Evolutionary conservation across 2,329 filamentous ascomycete genomes (phyloP).

Genomic region (Aspergillus transmontanensis): DNA sequence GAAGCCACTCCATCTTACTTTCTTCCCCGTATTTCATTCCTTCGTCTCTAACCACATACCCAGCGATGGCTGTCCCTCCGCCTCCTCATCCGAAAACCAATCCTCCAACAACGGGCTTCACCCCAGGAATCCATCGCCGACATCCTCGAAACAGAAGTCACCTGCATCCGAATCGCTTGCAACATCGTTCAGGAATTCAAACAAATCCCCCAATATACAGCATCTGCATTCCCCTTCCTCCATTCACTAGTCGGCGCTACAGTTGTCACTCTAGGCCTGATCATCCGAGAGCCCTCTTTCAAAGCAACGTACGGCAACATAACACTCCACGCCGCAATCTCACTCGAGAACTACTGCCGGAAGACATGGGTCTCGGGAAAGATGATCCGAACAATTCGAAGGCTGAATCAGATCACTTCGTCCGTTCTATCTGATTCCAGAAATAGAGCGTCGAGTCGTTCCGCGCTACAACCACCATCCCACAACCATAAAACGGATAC

Average conservation of each 20-base stretch:
- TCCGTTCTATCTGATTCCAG: background rate
- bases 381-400: slow-evolving; percentile 19
- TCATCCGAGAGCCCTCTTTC: slow-evolving; percentile 21
- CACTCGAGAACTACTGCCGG: slow-evolving; percentile 21
- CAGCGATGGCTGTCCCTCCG: slow-evolving; percentile 25
- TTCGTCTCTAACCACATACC: background rate
- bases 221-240: slow-evolving; percentile 27
- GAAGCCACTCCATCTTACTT: background rate
- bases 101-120: slow-evolving; percentile 11
- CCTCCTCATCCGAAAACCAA: slow-evolving; percentile 23
- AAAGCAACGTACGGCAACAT: slow-evolving; percentile 15
- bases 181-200: slow-evolving; percentile 22
- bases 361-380: slow-evolving; percentile 28
- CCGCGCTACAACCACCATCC: background rate
- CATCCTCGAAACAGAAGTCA: slow-evolving; percentile 21
- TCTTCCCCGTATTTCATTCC: background rate
- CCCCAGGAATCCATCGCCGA: slow-evolving; percentile 9
- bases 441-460: background rate
- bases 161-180: slow-evolving; percentile 22
- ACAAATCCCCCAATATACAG: slow-evolving; percentile 21
- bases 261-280: slow-evolving; percentile 23
- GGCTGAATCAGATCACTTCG: slow-evolving; percentile 19
- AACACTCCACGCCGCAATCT: slow-evolving; percentile 17
- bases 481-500: background rate
- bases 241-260: slow-evolving; percentile 24